Conservation (phyloP, 805 yeast species). For the Starmera dryadoides region DNA sequence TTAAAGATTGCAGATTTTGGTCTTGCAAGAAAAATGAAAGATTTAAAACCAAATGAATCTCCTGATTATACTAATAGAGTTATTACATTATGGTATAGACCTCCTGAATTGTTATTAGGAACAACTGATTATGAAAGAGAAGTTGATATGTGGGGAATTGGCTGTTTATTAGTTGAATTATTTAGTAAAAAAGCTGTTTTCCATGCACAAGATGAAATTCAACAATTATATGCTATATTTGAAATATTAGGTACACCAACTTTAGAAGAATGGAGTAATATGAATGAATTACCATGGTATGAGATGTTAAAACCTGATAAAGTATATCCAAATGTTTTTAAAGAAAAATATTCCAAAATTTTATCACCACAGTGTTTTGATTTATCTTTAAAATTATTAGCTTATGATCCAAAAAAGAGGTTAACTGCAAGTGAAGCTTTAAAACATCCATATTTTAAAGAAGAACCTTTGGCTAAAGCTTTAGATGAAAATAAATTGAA, state of each 20-base stretch:
- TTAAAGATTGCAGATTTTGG: slow-evolving; percentile 80
- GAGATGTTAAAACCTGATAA: slow-evolving; percentile 63
- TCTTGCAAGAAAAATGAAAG: slow-evolving; percentile 68
- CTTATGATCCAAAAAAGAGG: slow-evolving; percentile 63
- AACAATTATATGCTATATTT: slow-evolving; percentile 72
- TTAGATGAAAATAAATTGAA: slow-evolving; percentile 44
- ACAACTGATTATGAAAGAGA: slow-evolving; percentile 85
- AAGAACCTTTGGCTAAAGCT: slow-evolving; percentile 59
- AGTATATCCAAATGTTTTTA: slow-evolving; percentile 27
- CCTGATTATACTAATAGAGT: slow-evolving; percentile 93
- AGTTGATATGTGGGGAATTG: slow-evolving; percentile 96
- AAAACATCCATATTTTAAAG: slow-evolving; percentile 60
- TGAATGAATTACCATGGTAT: slow-evolving; percentile 86
- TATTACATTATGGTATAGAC: slow-evolving; percentile 95
- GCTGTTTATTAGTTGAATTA: slow-evolving; percentile 81
- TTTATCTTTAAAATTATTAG: slow-evolving; percentile 55
- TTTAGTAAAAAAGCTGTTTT: slow-evolving; percentile 71
- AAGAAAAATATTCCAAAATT: slow-evolving; percentile 30
- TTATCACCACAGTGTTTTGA: slow-evolving; percentile 51
- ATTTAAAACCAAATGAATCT: slow-evolving; percentile 38
- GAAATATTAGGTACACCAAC: slow-evolving; percentile 85
- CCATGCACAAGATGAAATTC: slow-evolving; percentile 84
- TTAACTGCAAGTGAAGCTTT: slow-evolving; percentile 66
- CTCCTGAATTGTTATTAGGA: slow-evolving; percentile 89
- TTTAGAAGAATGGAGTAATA: slow-evolving; percentile 64